Evolutionary conservation across 768 basidiomycete genomes (phyloP), one percentile per base, ranked within the genome.

Genomic region (Termitomyces sp.): DNA sequence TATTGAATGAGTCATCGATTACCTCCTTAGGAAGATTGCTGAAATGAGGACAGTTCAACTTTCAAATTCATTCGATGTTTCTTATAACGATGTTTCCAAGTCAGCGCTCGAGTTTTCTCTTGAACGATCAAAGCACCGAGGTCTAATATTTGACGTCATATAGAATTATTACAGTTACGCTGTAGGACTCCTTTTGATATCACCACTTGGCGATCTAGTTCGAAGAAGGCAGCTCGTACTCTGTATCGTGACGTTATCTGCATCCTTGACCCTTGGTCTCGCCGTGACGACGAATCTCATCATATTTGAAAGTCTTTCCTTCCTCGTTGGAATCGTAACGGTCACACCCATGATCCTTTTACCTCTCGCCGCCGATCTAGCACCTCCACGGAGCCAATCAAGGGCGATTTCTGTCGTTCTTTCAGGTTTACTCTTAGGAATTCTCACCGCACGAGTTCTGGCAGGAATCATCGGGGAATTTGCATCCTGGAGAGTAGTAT

Each of bases 141-240:
- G 52, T 21, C 44, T 40, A 23, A 41, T 47, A 8, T 47, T 5
- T 57, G 14, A 62, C 14, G 31, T n/a, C n/a, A 29, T 23, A 32
- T 29, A 85, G 82, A 59, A 81, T 87, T 41, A n/a, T n/a, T n/a
- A 19, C 41, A 41, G 55, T 16, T 92, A 91, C 68, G 87, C 85
- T 4, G 74, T 72, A 14, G 90, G 90, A 0, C 77, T 92, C 12
- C 66, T 93, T 2, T 69, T 93, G 43, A 82, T 95, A 58, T 82
- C 88, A 1, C 92, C 93, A 1, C 75, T 92, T 0, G 92, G 93
- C 9, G 92, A 95, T 68, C 79, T 94, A 27, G 81, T 92, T 27
- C 85, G 87, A 23, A 75, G 93, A 37, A 77, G 92, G 16, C 85
- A 82, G 40, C 76, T 95, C 0, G 77, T 88, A 27, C 74, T 95